Evolutionary conservation across 352 stramenopile genomes (phyloP), one percentile per base, ranked within the genome.

Genomic region (Phytophthora hibernalis): DNA sequence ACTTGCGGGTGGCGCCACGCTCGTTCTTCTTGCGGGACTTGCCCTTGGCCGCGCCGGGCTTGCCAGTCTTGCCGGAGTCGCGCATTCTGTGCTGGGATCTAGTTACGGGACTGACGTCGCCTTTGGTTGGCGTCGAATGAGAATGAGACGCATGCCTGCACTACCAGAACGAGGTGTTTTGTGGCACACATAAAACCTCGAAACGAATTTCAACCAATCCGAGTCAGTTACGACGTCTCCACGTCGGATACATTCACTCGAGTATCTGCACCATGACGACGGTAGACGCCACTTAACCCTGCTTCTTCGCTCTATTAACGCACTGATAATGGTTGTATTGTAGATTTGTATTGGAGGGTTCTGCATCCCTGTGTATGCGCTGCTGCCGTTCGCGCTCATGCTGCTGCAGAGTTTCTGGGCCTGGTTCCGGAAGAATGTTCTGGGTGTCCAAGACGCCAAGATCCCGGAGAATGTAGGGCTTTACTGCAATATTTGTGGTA

Each of bases 301-400:
- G 9, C 33, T 5, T 18, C 8, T 7, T 12, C n/a, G 6, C 21
- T 45, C 2, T 12, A 47, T 47, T 6, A 5, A 13, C 21, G 40
- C 9, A 26, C 40, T 47, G 26, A 47, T 24, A 12, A 13, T 38
- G 9, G 31, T 16, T n/a, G 15, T n/a, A 43, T n/a, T 24, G 16
- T 68, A 95, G 87, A 92, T 95, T 42, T 95, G 87, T 47, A 90
- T 95, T 26, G 79, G 82, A 31, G 84, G 84, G 7, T 66, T 95
- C 43, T 95, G 87, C 48, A 87, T 95, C 62, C 85, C 87, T 8
- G 65, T 86, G 57, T 93, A 92, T 59, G 84, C 87, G 52, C 65
- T 93, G 37, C 69, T 95, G 57, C 87, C 87, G 30, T 70, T 94
- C 51, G 80, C 71, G 55, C 65, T 91, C 42, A 88, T 94, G 69